Base-by-base conservation (phyloP, 2,329 filamentous ascomycete genomes). In the Colletotrichum sp. region DNA sequence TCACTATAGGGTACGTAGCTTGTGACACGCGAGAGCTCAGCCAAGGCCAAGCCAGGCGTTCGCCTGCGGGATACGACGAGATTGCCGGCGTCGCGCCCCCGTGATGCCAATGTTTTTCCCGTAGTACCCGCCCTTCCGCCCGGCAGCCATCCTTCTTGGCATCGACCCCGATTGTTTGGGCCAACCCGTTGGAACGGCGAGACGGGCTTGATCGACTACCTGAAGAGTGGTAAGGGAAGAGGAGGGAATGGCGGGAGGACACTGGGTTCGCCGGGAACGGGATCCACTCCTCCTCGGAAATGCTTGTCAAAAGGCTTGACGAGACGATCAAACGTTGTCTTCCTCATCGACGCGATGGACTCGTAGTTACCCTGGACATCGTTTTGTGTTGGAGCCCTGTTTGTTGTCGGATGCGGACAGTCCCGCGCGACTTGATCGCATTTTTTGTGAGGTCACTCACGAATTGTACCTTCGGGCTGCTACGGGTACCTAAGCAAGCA, bases 271-370 rank as follows among this genome's bases (percentile, higher is more conserved):
- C 43, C 43, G 43, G 43, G 43, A 51, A 47, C 55, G 24, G 66
- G 55, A 24, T 36, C 36, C 57, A 36, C 66, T 59, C 62, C 66
- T 69, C 29, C 18, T 68, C 54, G 43, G 29, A 62, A 73, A 70
- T 70, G 71, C 68, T 73, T 66, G 55, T 71, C 38, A 47, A 61
- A 34, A 73, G 55, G 71, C 71, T 73, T 73, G 62, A 57, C 62
- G 31, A 47, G 62, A 66, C 71, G 67, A 73, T 73, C 68, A 73
- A 66, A 66, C 71, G n/a, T 13, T 21, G 8, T 43, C 16, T 33
- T 47, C 31, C 16, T 59, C 54, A 27, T 69, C 21, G n/a, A 12
- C 61, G 24, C 21, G 5, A 13, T 38, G 21, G 15, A 8, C 27
- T 24, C 33, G 55, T n/a, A 29, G 9, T n/a, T 2, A 58, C 55